Base-by-base conservation (phyloP, 2,329 filamentous ascomycete genomes). In the Pyricularia grisea region DNA sequence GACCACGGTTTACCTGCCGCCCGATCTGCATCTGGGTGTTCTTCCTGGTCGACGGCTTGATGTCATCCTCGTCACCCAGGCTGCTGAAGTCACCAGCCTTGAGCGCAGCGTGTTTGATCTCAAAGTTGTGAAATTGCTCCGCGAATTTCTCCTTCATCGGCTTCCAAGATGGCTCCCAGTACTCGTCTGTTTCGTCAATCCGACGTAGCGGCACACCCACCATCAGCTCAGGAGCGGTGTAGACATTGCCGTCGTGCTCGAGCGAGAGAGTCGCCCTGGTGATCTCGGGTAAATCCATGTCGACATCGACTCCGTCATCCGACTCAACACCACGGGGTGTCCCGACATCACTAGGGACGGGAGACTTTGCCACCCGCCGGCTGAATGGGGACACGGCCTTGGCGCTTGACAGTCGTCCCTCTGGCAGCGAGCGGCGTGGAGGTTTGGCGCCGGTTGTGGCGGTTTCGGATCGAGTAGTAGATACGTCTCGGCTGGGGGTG, bases 91-190 rank as follows among this genome's bases (percentile, higher is more conserved):
- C 33, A 20, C 33, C 65, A 23, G 36, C 33, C 33, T 28, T 67
- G 33, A 50, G 14, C 25, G 65, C 65, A 27, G 65, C 65, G 27
- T 82, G 79, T 75, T 84, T 87, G 42, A 80, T 78, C 25, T 78
- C 78, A 83, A 84, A 87, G 58, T 79, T 79, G 7, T 81, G 77
- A 9, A 85, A 76, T 50, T 81, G 78, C 0, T 79, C 78, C 63
- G 80, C 76, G 9, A 86, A 81, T 7, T 80, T 71, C 1, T 75
- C 74, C 68, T 80, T 80, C 4, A 86, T 76, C 3, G 81, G 75
- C 12, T 80, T 79, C 86, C 86, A 88, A 4, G 80, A 79, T 0
- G 79, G 74, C 17, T 87, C 84, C 85, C 85, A 88, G 74, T 87
- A 87, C 0, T 83, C 81, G 60, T 88, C 82, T 9, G 73, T 75